These are phyloP conservation scores for Protoeuglena noctilucae DNA, from an alignment of 139 green algal species.

Conservation along the genomic window DNA sequence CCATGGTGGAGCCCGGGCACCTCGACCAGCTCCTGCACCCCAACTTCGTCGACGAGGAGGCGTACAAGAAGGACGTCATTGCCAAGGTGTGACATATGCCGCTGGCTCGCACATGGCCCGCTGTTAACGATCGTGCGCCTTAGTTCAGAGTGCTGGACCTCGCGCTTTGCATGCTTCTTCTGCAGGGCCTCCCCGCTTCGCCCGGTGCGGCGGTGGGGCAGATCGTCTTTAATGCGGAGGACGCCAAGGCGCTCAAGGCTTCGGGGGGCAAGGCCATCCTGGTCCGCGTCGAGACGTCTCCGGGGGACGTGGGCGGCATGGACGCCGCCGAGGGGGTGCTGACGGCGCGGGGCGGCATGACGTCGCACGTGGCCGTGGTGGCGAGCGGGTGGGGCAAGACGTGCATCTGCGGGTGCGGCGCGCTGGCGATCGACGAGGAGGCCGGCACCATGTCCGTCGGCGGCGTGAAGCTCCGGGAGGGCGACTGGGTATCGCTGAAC, in stretches of 20 bases:
- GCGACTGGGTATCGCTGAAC: constrained; percentile 21
- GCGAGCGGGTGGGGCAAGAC: constrained; percentile 30
- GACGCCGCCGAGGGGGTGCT: constrained; percentile 21
- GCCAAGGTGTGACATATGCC: too few species aligned
- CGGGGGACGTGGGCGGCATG: constrained; percentile 32
- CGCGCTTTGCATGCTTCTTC: too few species aligned
- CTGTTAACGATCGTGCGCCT: too few species aligned
- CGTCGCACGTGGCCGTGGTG: constrained; percentile 28
- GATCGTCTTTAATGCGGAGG: constrained; percentile 25
- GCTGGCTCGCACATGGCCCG: too few species aligned
- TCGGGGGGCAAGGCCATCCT: background rate
- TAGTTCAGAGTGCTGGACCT: too few species aligned
- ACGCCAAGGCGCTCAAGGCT: too few species aligned
- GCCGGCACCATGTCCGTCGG: constrained; percentile 6
- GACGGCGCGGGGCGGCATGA: constrained; percentile 31
- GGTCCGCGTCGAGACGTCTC: constrained; percentile 20
- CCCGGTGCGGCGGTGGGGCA: constrained; percentile 23
- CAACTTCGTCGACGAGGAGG: background rate
- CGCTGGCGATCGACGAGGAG: constrained; percentile 17
- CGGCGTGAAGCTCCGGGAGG: constrained; percentile 13
- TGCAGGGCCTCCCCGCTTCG: constrained; percentile 23
- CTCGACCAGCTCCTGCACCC: constrained; percentile 28
- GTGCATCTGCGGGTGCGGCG: constrained; percentile 17
- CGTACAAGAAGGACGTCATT: background rate
- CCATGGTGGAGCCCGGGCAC: constrained; percentile 18